Evolutionary conservation across 2,329 filamentous ascomycete genomes (phyloP).

Genomic region (Aspergillus felis): DNA sequence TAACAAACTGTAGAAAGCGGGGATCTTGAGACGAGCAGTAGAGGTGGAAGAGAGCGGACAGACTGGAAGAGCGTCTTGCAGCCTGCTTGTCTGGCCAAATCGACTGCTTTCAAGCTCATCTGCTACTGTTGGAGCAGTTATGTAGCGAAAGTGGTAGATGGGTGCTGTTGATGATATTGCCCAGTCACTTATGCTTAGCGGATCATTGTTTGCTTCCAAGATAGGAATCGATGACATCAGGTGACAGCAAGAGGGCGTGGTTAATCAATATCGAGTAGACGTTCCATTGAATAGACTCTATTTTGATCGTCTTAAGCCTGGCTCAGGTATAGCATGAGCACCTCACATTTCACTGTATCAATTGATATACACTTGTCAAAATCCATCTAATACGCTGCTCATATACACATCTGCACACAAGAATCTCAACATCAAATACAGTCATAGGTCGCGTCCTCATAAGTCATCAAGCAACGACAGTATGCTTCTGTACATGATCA

Average conservation of each 20-base stretch:
- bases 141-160: neutral
- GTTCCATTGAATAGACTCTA: neutral
- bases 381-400: neutral
- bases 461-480: neutral
- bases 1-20: neutral
- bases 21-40: neutral
- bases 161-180: neutral
- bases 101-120: neutral
- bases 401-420: neutral
- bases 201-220: neutral
- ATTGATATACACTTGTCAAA: neutral
- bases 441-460: too few relatives aligned
- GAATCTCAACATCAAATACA: neutral
- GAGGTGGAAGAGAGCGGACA: neutral
- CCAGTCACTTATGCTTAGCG: neutral
- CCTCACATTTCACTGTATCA: neutral
- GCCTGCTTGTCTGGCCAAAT: neutral
- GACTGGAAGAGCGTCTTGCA: neutral
- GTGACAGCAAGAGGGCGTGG: neutral
- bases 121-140: neutral
- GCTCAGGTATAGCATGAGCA: neutral
- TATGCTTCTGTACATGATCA: constrained; percentile 26
- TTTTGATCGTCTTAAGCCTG: neutral
- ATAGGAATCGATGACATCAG: neutral
- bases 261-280: neutral